These are phyloP conservation scores for Withania somnifera DNA, from an alignment of 305 asterid genomes.

Conservation along the genomic window DNA sequence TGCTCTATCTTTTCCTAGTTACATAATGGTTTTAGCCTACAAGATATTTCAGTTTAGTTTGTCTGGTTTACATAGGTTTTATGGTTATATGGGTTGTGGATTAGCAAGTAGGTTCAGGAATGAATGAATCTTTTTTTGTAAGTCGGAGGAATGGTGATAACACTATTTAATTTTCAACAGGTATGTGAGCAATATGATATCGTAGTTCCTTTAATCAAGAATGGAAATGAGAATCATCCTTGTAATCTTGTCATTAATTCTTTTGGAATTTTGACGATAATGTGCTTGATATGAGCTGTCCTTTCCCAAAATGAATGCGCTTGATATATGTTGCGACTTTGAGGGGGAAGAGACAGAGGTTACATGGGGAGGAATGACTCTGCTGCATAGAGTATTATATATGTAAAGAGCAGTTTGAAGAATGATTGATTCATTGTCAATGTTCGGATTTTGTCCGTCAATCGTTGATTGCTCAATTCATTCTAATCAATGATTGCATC, in stretches of 20 bases:
- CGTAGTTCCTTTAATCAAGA: background rate
- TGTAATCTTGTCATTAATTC: background rate
- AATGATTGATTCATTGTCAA: background rate
- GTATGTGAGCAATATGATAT: background rate
- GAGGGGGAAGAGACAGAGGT: background rate
- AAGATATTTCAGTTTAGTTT: background rate
- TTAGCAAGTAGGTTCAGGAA: background rate
- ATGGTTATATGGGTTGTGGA: background rate
- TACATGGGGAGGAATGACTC: background rate
- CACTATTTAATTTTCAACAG: background rate
- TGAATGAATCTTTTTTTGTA: background rate
- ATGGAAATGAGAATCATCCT: background rate
- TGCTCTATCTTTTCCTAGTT: background rate
- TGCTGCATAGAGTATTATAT: background rate
- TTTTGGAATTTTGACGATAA: background rate
- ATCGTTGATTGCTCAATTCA: background rate
- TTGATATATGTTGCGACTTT: background rate
- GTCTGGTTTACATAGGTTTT: background rate
- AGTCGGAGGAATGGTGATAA: background rate
- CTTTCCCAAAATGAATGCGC: background rate
- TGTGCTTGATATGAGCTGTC: background rate
- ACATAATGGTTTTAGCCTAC: background rate
- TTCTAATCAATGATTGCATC: background rate
- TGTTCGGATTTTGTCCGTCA: background rate
- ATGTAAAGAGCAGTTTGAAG: background rate